phyloP scores from a whole-genome alignment of 768 basidiomycete genomes.

The Boletus eberwhitei region DNA sequence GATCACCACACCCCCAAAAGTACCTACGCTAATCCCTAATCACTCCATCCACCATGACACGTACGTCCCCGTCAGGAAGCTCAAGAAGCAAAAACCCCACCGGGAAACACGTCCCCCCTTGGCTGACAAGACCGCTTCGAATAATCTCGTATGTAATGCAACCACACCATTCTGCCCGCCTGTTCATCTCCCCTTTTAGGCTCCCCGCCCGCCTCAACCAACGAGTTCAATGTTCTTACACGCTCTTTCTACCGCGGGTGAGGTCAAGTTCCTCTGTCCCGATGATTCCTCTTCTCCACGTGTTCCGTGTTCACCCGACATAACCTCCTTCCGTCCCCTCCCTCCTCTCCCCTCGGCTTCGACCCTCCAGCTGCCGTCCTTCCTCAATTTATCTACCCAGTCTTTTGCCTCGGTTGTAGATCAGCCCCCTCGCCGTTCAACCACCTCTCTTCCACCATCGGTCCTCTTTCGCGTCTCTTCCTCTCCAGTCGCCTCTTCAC shows the following conservation, averaged over 20 bases:
- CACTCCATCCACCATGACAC: constrained; percentile 16
- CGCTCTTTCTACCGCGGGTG: constrained; percentile 5
- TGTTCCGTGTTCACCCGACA: constrained; percentile 6
- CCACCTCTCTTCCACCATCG: constrained; percentile 16
- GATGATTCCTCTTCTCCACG: constrained; percentile 16
- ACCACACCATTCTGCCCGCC: neutral
- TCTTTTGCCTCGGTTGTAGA: constrained; percentile 16
- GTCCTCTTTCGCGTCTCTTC: constrained; percentile 14
- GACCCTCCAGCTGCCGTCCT: constrained; percentile 38
- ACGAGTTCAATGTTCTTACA: constrained; percentile 17
- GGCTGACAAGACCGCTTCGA: constrained; percentile 29
- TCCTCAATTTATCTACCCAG: constrained; percentile 30
- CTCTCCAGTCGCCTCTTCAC: constrained; percentile 15
- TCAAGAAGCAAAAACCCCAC: constrained; percentile 18
- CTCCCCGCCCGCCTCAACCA: constrained; percentile 9
- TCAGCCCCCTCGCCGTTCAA: constrained; percentile 1
- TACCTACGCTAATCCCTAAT: constrained; percentile 28
- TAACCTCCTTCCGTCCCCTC: constrained; percentile 27
- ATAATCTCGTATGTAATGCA: constrained; percentile 28
- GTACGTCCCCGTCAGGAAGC: constrained; percentile 23
- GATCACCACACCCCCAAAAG: constrained; percentile 29
- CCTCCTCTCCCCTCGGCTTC: constrained; percentile 37
- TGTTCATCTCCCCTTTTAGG: constrained; percentile 16
- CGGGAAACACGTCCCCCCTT: constrained; percentile 30
- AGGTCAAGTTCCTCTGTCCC: constrained; percentile 3